Evolutionary conservation across 192 early-diverging fungal genomes (phyloP), one percentile per base, ranked within the genome.

Genomic region (Entomortierella chlamydospora): DNA sequence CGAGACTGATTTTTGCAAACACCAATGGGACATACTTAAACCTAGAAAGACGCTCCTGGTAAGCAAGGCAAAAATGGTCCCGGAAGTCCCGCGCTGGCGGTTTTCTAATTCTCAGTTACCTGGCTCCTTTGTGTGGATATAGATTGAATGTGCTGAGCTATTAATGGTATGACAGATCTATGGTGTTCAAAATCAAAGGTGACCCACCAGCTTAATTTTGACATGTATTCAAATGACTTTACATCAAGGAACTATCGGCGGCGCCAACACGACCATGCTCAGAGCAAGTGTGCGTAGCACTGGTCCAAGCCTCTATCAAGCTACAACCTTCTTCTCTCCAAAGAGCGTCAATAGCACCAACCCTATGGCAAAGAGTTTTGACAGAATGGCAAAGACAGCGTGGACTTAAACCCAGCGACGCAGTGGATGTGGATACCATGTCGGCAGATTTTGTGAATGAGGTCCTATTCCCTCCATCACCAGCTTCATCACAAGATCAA

Each of bases 1-100:
- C 34, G 76, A 79, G n/a, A 13, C 41, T 22, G 76, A 79, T 11
- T 79, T 79, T 61, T 79, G 76, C 25, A 79, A 79, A n/a, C 57
- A 60, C 13, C 55, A 70, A 2, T 79, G 76, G 76, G 57, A 66
- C n/a, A 79, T 79, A 5, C 29, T 29, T 17, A 70, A 64, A 11
- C 31, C 67, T 33, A 54, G 76, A 34, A 70, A 55, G 51, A 29
- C 60, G 0, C 17, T 54, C 2, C 20, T 79, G 62, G 76, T 70
- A 79, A 23, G 58, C 52, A 11, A 3, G 45, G n/a, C n/a, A n/a
- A n/a, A n/a, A n/a, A n/a, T n/a, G n/a, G n/a, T n/a, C n/a, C n/a
- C n/a, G n/a, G n/a, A n/a, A n/a, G n/a, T n/a, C n/a, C n/a, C n/a
- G n/a, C n/a, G n/a, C n/a, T n/a, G n/a, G n/a, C n/a, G 34, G 15